Conservation (phyloP, 2,329 filamentous ascomycete genomes). For the Alternaria sp. region DNA sequence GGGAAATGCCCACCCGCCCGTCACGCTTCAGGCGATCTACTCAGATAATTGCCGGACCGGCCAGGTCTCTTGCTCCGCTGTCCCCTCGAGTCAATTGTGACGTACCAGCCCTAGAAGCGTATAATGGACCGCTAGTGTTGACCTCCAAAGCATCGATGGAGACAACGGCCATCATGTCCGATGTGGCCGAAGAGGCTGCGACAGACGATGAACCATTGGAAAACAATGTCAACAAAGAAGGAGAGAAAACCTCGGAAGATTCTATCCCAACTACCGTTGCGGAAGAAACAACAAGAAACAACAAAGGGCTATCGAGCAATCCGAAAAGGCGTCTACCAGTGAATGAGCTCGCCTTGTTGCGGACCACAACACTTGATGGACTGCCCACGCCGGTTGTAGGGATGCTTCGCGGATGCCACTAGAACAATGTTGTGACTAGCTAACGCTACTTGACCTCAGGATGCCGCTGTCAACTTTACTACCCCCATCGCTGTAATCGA, state of each 20-base stretch:
- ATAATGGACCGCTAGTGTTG: background rate
- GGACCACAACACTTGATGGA: slow-evolving; percentile 39
- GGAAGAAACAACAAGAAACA: background rate
- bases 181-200: background rate
- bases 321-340: slow-evolving; percentile 35
- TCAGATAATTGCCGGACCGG: background rate
- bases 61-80: background rate
- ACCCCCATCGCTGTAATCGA: slow-evolving; percentile 26
- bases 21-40: slow-evolving; percentile 30
- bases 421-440: slow-evolving; percentile 1
- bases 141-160: background rate
- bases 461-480: slow-evolving; percentile 12
- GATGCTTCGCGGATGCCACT: slow-evolving; percentile 1
- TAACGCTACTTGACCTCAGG: slow-evolving; percentile 26
- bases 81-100: background rate
- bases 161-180: background rate
- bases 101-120: background rate
- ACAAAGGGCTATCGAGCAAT: slow-evolving; percentile 10
- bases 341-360: slow-evolving; percentile 38
- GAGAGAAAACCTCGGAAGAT: background rate
- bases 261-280: background rate
- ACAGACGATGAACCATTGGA: background rate
- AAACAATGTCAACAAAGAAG: background rate
- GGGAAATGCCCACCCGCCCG: slow-evolving; percentile 34
- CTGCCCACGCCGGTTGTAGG: slow-evolving; percentile 40